phyloP scores from a whole-genome alignment of 2,329 filamentous ascomycete genomes.

The Colletotrichum musicola region DNA sequence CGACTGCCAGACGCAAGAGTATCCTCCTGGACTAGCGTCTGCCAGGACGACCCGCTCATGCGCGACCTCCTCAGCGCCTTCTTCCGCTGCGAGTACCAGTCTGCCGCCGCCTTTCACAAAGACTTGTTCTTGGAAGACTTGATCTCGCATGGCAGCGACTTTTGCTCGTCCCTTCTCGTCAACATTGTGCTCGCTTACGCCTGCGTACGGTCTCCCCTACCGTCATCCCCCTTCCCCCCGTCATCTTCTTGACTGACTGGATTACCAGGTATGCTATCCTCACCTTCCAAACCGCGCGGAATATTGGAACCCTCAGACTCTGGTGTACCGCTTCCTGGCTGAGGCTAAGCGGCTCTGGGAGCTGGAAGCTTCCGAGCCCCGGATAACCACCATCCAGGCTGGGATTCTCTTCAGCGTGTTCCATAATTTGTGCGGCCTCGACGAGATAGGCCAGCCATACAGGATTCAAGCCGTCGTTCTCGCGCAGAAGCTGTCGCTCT shows the following conservation, averaged over 20 bases:
- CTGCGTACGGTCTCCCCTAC: conserved; percentile 44
- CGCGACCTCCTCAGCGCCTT: conserved; percentile 42
- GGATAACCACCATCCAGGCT: conserved; percentile 53
- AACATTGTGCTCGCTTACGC: conserved; percentile 45
- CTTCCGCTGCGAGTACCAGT: conserved; percentile 42
- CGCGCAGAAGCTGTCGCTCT: conserved; percentile 49
- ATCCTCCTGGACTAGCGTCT: conserved; percentile 46
- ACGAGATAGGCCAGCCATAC: conserved; percentile 53
- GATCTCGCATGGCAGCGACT: conserved; percentile 32
- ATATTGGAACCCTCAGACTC: conserved; percentile 52
- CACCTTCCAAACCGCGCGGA: conserved; percentile 46
- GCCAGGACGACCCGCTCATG: conserved; percentile 44
- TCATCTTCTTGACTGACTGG: too few relatives aligned
- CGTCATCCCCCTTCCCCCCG: too few relatives aligned
- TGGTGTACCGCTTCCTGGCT: conserved; percentile 51
- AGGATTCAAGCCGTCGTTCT: conserved; percentile 48
- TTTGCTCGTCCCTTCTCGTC: conserved; percentile 46
- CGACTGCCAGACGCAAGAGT: conserved; percentile 44
- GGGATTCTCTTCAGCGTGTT: conserved; percentile 49
- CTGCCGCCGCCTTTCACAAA: conserved; percentile 43
- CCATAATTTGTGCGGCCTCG: conserved; percentile 50
- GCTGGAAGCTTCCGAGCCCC: conserved; percentile 43
- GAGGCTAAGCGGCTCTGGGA: conserved; percentile 56
- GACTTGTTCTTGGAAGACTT: conserved; percentile 47
- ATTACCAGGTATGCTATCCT: conserved; percentile 47